Evolutionary conservation across 768 basidiomycete species (phyloP), one percentile per base, ranked within the genome.

Genomic region (Russula sp.): DNA sequence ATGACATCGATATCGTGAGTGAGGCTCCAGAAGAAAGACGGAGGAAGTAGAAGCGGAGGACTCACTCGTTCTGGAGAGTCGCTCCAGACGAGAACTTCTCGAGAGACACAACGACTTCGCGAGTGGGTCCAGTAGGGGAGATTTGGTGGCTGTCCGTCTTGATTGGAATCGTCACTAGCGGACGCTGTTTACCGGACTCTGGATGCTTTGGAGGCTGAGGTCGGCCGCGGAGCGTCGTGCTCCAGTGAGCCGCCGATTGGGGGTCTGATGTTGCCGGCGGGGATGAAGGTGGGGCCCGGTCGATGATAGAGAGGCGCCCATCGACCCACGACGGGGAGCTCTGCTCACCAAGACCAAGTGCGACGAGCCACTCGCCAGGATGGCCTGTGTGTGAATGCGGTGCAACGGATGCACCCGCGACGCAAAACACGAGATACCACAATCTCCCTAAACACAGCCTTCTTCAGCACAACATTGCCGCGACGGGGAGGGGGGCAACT

Each of bases 61-160:
- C 63, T 59, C 55, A 64, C 63, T 64, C 54, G 14, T 64, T 64
- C 32, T 60, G 63, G 6, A 64, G 58, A 34, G 47, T 45, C n/a
- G 34, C 31, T 27, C 63, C 57, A n/a, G 47, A 31, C 16, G 49
- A 35, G 27, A 55, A 37, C 34, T 56, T 64, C 8, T 59, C 53
- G 16, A 64, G 63, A 10, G 63, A 56, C 8, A 64, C 63, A 11
- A 64, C 54, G 35, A 64, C 13, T 47, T 64, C 58, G 5, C 54
- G 58, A 11, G 39, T 34, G 9, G 63, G 53, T 3, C 58, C 63
- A 44, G 22, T 16, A 4, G 63, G 63, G 6, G 58, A 27, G 13
- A 64, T 51, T n/a, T 64, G 63, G 11, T 20, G 6, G 27, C 0
- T 32, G 31, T 34, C 48, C 0, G 58, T 64, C 54, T 55, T 64